Conservation (phyloP, 73 alveolate genomes). For the Paramecium sexaurelia region DNA sequence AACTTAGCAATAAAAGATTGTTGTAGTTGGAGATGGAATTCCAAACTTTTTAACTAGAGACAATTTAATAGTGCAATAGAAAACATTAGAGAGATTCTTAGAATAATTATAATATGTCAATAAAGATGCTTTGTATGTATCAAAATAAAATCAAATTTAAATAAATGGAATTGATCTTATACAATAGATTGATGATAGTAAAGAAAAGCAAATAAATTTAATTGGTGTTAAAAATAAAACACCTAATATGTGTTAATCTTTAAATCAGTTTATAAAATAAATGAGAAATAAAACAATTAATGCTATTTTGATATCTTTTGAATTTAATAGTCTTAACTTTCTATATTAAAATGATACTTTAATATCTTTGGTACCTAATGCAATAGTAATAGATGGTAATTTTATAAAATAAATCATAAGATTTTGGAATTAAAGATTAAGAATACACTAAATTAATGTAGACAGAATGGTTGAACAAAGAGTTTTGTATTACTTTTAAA, state of each 20-base stretch:
- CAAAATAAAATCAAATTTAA: background rate
- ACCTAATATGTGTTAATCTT: background rate
- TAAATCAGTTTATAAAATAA: background rate
- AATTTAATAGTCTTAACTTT: background rate
- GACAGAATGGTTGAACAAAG: background rate
- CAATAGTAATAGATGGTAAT: slow-evolving; percentile 13
- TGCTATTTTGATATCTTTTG: slow-evolving; percentile 19
- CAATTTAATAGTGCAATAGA: background rate
- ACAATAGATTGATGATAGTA: background rate
- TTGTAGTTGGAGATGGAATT: background rate
- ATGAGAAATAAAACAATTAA: background rate
- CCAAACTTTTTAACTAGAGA: background rate
- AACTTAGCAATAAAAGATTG: background rate
- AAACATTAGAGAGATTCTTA: background rate
- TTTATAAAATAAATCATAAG: background rate
- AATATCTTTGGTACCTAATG: background rate
- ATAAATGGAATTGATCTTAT: background rate
- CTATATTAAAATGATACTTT: background rate
- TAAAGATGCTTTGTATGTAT: background rate
- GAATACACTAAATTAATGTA: background rate
- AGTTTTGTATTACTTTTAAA: background rate
- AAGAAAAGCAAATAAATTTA: background rate
- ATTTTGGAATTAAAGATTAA: background rate
- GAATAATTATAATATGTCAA: background rate
- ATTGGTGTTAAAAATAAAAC: background rate